Conservation (phyloP, 495 filamentous ascomycete species). For the Aspergillus haitiensis region DNA sequence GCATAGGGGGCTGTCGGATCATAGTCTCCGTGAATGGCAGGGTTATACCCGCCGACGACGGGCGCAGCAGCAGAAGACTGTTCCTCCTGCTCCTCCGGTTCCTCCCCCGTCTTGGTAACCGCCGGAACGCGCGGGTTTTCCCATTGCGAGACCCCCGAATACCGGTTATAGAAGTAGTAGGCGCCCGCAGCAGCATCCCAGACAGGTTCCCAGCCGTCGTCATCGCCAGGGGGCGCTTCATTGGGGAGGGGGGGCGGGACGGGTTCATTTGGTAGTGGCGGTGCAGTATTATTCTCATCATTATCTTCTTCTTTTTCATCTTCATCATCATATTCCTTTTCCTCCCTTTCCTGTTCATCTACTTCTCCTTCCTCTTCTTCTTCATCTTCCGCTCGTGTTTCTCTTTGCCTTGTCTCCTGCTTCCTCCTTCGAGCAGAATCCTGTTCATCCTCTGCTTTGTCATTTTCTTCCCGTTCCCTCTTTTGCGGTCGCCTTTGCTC, state of each 20-base stretch:
- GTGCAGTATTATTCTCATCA: slow-evolving; percentile 19
- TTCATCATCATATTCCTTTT: slow-evolving; percentile 25
- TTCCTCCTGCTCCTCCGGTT: slow-evolving; percentile 15
- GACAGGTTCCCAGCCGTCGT: slow-evolving; percentile 86
- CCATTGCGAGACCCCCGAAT: slow-evolving; percentile 76
- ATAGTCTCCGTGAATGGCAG: slow-evolving; percentile 92
- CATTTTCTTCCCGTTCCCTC: no score
- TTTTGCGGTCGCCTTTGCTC: no score
- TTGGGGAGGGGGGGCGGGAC: slow-evolving; percentile 51
- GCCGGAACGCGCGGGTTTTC: slow-evolving; percentile 81
- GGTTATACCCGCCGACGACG: slow-evolving; percentile 78
- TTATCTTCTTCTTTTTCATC: slow-evolving; percentile 24
- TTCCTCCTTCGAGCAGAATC: background rate
- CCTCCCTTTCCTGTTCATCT: slow-evolving; percentile 17
- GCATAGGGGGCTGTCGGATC: slow-evolving; percentile 93
- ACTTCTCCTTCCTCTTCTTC: slow-evolving; percentile 22
- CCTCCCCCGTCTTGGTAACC: slow-evolving; percentile 12
- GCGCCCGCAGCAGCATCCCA: slow-evolving; percentile 72
- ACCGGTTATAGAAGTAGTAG: slow-evolving; percentile 90
- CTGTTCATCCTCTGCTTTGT: no score
- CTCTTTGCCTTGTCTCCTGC: slow-evolving; percentile 16
- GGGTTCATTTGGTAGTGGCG: slow-evolving; percentile 52
- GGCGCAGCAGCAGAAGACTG: slow-evolving; percentile 20
- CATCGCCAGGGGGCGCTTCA: slow-evolving; percentile 56
- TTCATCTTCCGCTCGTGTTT: background rate